A percentile compares a stretch with the other conserved stretches of the same genome.
Evolutionary conservation across 2,329 filamentous ascomycete species (phyloP).

Genomic region (Colletotrichum sp.): DNA sequence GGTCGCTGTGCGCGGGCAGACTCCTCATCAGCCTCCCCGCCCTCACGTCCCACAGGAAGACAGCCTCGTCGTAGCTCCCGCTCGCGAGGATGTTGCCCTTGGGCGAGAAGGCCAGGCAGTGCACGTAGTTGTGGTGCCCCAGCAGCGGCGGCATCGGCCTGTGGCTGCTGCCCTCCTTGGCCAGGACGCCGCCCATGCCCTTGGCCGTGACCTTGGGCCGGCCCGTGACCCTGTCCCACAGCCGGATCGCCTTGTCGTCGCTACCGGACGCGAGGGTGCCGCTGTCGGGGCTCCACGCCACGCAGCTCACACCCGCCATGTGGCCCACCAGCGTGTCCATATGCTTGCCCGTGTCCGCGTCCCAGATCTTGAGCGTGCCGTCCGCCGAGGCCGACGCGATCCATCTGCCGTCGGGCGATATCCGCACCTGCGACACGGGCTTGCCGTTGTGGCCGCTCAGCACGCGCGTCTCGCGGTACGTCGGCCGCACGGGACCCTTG

Average conservation of each 20-base stretch:
- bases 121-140: conserved; percentile 96
- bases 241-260: conserved; percentile 93
- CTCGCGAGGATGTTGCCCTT: conserved; percentile 97
- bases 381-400: conserved; percentile 92
- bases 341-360: conserved; percentile 76
- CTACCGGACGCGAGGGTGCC: conserved; percentile 87
- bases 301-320: conserved; percentile 87
- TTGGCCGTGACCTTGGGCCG: conserved; percentile 55
- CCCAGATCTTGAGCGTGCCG: conserved; percentile 90
- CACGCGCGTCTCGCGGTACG: conserved; percentile 46
- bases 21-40: conserved; percentile 88
- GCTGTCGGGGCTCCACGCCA: conserved; percentile 94
- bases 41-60: conserved; percentile 95
- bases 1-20: conserved; percentile 92
- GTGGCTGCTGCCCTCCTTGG: conserved; percentile 17
- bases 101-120: conserved; percentile 92
- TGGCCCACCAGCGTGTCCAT: conserved; percentile 93
- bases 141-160: conserved; percentile 63
- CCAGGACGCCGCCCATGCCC: conserved; percentile 23
- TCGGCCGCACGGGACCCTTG: conserved; percentile 13
- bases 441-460: conserved; percentile 76
- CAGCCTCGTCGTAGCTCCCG: conserved; percentile 95
- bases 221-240: conserved; percentile 81
- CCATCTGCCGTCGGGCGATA: conserved; percentile 89
- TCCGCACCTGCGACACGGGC: conserved; percentile 83